Conservation (phyloP, 2,329 filamentous ascomycete genomes). For the Penicillium sclerotiorum region DNA sequence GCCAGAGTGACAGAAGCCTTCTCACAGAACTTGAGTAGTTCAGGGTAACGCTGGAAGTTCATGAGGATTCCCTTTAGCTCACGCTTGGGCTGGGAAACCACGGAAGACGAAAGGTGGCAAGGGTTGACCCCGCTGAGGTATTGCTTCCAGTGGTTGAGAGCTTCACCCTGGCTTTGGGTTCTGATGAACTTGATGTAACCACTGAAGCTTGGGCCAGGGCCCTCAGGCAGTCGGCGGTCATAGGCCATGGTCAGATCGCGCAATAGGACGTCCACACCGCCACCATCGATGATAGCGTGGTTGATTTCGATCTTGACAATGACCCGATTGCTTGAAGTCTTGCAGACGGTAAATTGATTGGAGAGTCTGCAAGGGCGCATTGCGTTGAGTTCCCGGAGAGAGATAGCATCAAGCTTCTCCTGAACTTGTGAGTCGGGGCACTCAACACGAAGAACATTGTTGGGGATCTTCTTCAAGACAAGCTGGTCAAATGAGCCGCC, state of each 20-base stretch:
- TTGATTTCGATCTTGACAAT: slow-evolving; percentile 42
- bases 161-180: slow-evolving; percentile 28
- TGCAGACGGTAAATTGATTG: slow-evolving; percentile 41
- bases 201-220: slow-evolving; percentile 35
- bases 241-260: slow-evolving; percentile 38
- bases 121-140: slow-evolving; percentile 37
- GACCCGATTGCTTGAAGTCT: slow-evolving; percentile 31
- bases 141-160: slow-evolving; percentile 38
- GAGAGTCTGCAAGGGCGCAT: slow-evolving; percentile 31
- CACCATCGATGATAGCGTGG: slow-evolving; percentile 42
- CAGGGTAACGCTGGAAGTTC: slow-evolving; percentile 33
- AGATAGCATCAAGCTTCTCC: slow-evolving; percentile 30
- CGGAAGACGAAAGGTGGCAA: slow-evolving; percentile 31
- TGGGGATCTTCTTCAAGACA: slow-evolving; percentile 32
- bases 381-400: slow-evolving; percentile 28
- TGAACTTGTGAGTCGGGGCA: slow-evolving; percentile 32
- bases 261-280: slow-evolving; percentile 36
- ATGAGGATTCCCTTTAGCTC: slow-evolving; percentile 31
- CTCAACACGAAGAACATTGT: slow-evolving; percentile 32
- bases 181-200: slow-evolving; percentile 42
- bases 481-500: slow-evolving; percentile 42
- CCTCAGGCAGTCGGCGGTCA: slow-evolving; percentile 29
- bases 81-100: slow-evolving; percentile 14
- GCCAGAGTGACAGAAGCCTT: slow-evolving; percentile 35
- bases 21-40: slow-evolving; percentile 37